Conservation (phyloP, 1,284 basidiomycete species). For the Microstroma glucosiphilum region DNA sequence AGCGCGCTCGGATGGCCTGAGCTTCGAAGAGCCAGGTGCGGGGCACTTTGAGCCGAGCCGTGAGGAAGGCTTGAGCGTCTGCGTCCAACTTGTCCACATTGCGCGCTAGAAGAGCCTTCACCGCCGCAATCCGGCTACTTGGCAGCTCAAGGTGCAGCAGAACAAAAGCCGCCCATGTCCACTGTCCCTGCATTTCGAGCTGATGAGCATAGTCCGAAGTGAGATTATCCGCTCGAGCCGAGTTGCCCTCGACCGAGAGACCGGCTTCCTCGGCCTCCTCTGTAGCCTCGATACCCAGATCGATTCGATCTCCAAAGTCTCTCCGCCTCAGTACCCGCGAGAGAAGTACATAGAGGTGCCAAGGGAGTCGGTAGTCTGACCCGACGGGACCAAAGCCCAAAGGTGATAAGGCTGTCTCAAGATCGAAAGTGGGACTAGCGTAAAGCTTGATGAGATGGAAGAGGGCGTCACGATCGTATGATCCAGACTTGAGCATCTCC, state of each 20-base stretch:
- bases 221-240: slow-evolving; percentile 70
- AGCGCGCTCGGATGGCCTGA: slow-evolving; percentile 62
- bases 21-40: slow-evolving; percentile 79
- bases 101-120: slow-evolving; percentile 73
- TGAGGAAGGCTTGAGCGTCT: slow-evolving; percentile 67
- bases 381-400: slow-evolving; percentile 59
- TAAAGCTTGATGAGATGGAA: slow-evolving; percentile 75
- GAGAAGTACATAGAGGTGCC: slow-evolving; percentile 87
- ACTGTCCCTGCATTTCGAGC: slow-evolving; percentile 71
- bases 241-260: slow-evolving; percentile 23
- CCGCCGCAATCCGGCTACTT: slow-evolving; percentile 62
- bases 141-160: slow-evolving; percentile 78
- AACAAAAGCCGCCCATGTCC: slow-evolving; percentile 82
- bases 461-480: slow-evolving; percentile 61
- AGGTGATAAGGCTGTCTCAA: slow-evolving; percentile 59
- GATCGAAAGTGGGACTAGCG: slow-evolving; percentile 57
- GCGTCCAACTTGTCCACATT: slow-evolving; percentile 60
- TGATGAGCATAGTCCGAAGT: slow-evolving; percentile 80
- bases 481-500: slow-evolving; percentile 26
- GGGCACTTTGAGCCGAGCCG: slow-evolving; percentile 72
- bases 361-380: slow-evolving; percentile 74
- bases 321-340: slow-evolving; percentile 72
- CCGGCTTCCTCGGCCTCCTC: slow-evolving; percentile 47
- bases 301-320: slow-evolving; percentile 72
- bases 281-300: slow-evolving; percentile 48